phyloP scores from a whole-genome alignment of 139 green algal genomes.

The Diplosphaera chodatii region DNA sequence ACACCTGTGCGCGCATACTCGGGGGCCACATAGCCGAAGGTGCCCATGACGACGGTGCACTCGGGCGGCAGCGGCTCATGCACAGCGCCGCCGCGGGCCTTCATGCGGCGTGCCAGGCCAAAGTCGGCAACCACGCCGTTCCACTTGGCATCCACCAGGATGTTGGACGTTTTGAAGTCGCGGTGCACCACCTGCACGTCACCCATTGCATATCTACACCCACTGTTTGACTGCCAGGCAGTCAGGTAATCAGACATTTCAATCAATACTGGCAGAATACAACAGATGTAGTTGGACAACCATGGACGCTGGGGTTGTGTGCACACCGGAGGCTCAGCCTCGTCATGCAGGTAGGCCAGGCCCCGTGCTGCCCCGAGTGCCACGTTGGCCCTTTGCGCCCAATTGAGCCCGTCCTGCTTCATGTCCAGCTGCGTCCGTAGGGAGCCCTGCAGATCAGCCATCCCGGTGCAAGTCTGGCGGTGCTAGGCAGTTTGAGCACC shows the following conservation, averaged over 20 bases:
- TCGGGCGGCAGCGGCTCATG: conserved; percentile 21
- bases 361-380: conserved; percentile 34
- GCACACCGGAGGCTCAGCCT: conserved; percentile 16
- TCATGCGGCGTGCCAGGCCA: conserved; percentile 29
- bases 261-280: no score
- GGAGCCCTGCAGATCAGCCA: background rate
- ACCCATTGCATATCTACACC: no score
- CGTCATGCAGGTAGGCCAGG: conserved; percentile 42
- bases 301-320: no score
- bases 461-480: no score
- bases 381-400: conserved; percentile 30
- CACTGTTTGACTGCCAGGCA: no score
- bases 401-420: conserved; percentile 23
- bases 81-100: background rate
- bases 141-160: conserved; percentile 38
- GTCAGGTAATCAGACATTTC: no score
- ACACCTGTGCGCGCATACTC: conserved; percentile 32
- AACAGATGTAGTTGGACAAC: no score
- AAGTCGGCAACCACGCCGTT: conserved; percentile 46
- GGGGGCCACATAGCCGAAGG: conserved; percentile 51
- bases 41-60: conserved; percentile 37
- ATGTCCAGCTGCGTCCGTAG: background rate
- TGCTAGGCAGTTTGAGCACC: no score
- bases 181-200: conserved; percentile 29
- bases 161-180: conserved; percentile 56